Base-by-base conservation (phyloP, 805 yeast species). In the Saturnispora kantuleensis region DNA sequence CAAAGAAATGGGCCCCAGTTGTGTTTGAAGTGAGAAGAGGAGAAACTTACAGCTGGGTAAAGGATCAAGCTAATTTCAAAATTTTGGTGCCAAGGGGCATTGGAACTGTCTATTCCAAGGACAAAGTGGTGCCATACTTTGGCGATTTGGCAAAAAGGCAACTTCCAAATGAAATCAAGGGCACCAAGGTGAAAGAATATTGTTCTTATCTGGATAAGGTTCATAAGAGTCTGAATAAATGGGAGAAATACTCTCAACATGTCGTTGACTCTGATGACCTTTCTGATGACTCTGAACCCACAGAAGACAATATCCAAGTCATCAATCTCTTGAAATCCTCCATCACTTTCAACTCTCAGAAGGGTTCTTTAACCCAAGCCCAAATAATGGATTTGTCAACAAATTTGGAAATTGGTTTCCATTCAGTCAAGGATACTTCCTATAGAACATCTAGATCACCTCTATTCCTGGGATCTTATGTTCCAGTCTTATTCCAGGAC, bases 1-100 rank as follows among this genome's bases (percentile, higher is more conserved):
- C 79, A 37, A 77, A 79, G 41, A 94, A 84, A 53, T 90, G 97
- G 97, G 85, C 93, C 0, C 95, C 94, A 2, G 94, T 90, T 18
- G 81, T 86, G 8, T 86, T 84, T 64, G 97, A 89, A 57, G 69
- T 90, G 31, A 94, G 87, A 50, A 74, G 93, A 56, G 71, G 38
- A n/a, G 48, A 47, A 40, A 17, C 47, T 3, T 42, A 40, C 31
- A 38, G 38, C 10, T 18, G 43, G 60, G 68, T 21, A 4, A 21
- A 4, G 26, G 26, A 21, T 21, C 8, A 5, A 21, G 8, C 74
- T 16, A 70, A 71, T 44, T 74, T 78, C 50, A 84, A 81, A 64
- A 78, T 88, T 28, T 73, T 86, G 68, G 89, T 94, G 9, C 87
- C 96, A 3, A 84, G 90, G 54, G 93, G 94, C 10, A 70, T 90